Evolutionary conservation across 1,139 yeast genomes (phyloP).

Genomic region (Nakaseomyces delphensis): DNA sequence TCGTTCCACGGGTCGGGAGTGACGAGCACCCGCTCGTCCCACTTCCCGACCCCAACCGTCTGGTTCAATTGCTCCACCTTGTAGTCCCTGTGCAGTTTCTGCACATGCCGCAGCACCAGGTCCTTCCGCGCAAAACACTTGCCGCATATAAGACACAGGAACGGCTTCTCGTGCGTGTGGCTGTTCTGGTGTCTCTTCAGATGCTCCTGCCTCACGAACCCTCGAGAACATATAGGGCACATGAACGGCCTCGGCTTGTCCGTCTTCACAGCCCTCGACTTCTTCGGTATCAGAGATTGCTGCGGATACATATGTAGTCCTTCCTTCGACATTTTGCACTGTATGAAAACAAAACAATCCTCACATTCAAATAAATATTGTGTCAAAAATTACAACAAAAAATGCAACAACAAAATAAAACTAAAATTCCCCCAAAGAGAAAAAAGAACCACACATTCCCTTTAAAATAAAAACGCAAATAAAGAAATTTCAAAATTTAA

Average conservation of each 20-base stretch:
- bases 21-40: conserved; percentile 7
- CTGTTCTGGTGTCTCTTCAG: conserved; percentile 88
- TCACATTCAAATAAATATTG: too few relatives aligned
- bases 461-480: too few relatives aligned
- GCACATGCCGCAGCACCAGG: conserved; percentile 84
- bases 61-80: conserved; percentile 8
- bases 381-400: too few relatives aligned
- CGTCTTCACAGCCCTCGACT: conserved; percentile 73
- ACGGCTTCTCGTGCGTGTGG: conserved; percentile 95
- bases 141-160: conserved; percentile 93
- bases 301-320: not conserved
- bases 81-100: conserved; percentile 57
- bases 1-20: conserved; percentile 10
- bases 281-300: conserved; percentile 63
- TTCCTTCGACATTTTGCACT: not conserved
- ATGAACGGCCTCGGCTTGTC: conserved; percentile 88
- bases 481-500: too few relatives aligned
- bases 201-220: conserved; percentile 92
- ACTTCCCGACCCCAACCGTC: conserved; percentile 9
- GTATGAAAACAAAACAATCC: too few relatives aligned
- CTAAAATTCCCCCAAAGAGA: too few relatives aligned
- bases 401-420: too few relatives aligned
- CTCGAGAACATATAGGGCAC: conserved; percentile 86
- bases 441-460: too few relatives aligned
- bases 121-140: conserved; percentile 91